These are phyloP conservation scores for Phialocephala sp. DNA, from an alignment of 2,329 filamentous ascomycete genomes.

Conservation along the genomic window DNA sequence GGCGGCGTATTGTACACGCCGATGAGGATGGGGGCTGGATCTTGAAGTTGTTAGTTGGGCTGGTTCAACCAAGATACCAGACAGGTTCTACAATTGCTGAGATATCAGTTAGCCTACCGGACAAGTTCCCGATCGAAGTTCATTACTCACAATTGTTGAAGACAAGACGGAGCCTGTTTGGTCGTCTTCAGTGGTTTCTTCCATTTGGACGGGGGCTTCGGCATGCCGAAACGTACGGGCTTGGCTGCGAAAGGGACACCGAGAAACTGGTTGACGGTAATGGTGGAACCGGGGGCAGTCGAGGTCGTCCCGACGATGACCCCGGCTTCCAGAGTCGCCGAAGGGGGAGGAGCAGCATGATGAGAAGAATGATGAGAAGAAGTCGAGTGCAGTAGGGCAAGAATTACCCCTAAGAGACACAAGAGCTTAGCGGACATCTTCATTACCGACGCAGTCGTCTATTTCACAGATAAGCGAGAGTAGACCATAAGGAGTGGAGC, in stretches of 20 bases:
- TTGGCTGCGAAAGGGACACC: constrained; percentile 47
- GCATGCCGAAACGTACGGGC: constrained; percentile 44
- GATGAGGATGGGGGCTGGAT: not conserved
- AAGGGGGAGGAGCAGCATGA: no score
- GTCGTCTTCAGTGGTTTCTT: constrained; percentile 14
- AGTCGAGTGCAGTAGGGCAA: no score
- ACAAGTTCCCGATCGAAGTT: no score
- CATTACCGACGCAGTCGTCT: no score
- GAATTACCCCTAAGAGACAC: no score
- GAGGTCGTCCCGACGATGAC: not conserved
- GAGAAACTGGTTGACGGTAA: constrained; percentile 39
- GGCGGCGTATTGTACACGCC: constrained; percentile 18
- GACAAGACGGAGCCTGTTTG: constrained; percentile 17
- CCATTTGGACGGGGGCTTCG: constrained; percentile 39
- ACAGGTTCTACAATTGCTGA: constrained; percentile 9
- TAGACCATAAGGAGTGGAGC: no score
- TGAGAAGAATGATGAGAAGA: no score
- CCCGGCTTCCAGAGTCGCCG: not conserved
- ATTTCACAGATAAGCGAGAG: no score
- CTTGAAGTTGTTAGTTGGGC: not conserved
- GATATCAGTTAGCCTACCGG: no score
- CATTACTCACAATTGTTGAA: constrained; percentile 20
- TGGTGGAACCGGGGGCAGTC: constrained; percentile 2
- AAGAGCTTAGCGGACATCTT: no score
- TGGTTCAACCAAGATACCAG: not conserved